phyloP scores from a whole-genome alignment of 345 rosid species.

The Noccaea caerulescens region DNA sequence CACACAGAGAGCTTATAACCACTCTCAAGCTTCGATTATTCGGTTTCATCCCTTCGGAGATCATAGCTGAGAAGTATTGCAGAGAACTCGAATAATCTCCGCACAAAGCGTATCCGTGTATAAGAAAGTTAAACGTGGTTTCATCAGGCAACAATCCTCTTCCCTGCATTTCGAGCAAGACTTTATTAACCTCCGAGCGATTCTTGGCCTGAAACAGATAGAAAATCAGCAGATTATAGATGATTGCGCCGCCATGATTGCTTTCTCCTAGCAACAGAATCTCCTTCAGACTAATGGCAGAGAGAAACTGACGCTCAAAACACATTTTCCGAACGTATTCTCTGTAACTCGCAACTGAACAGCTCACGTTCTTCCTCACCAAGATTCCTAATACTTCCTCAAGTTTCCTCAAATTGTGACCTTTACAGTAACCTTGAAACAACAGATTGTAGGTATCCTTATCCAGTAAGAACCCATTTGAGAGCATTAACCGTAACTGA shows the following conservation, averaged over 20 bases:
- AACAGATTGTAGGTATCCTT: slow-evolving; percentile 47
- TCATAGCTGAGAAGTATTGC: slow-evolving; percentile 61
- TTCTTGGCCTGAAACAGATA: slow-evolving; percentile 54
- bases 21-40: slow-evolving; percentile 63
- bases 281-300: slow-evolving; percentile 58
- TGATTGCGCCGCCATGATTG: slow-evolving; percentile 37
- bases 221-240: slow-evolving; percentile 65
- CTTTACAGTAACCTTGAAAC: slow-evolving; percentile 57
- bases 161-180: slow-evolving; percentile 55
- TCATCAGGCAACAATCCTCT: slow-evolving; percentile 55
- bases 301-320: slow-evolving; percentile 45
- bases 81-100: slow-evolving; percentile 51
- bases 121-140: slow-evolving; percentile 67
- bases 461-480: slow-evolving; percentile 47
- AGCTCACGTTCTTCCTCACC: slow-evolving; percentile 50
- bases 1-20: slow-evolving; percentile 49
- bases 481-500: slow-evolving; percentile 46
- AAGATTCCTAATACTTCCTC: slow-evolving; percentile 53
- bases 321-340: slow-evolving; percentile 57
- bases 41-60: slow-evolving; percentile 58
- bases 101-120: slow-evolving; percentile 56
- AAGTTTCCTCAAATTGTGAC: slow-evolving; percentile 48
- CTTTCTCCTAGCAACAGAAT: slow-evolving; percentile 54
- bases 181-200: slow-evolving; percentile 38
- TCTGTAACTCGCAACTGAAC: slow-evolving; percentile 57